Evolutionary conservation across 139 green algal species (phyloP), one percentile per base, ranked within the genome.

Genomic region (Chlorella sorokiniana): DNA sequence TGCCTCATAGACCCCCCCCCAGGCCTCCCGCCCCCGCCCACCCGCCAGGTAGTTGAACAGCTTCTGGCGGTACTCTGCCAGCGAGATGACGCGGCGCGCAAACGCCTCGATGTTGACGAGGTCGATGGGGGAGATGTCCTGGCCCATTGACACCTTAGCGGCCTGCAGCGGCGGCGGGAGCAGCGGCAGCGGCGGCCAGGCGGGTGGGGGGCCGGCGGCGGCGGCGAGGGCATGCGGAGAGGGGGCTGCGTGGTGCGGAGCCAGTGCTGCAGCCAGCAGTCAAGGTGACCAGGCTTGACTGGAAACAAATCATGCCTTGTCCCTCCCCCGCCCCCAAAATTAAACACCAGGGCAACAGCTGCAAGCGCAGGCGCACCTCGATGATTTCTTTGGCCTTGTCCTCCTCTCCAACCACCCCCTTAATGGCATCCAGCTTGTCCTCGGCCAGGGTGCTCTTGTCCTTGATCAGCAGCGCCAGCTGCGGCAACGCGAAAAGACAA

Each of bases 101-200:
- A 99, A 99, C 22, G 88, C 90, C 88, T 97, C 91, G 67, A 99
- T 99, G 95, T 99, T 99, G 85, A 98, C 91, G 52, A 99, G 84
- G 84, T 99, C 97, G 52, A 98, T 96, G 70, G 94, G 90, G n/a
- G 90, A 95, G 78, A 99, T 99, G 89, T 99, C 97, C 88, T 98
- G 95, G 27, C 95, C 93, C 94, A 97, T 97, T 69, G 84, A 93
- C 5, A 88, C 83, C 73, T 91, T 91, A 59, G 92, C 90, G 0
- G 94, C 94, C 64, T 95, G 91, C 31, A n/a, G n/a, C n/a, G n/a
- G n/a, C n/a, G n/a, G n/a, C n/a, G n/a, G n/a, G n/a, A n/a, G n/a
- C n/a, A n/a, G n/a, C n/a, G n/a, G n/a, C n/a, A n/a, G n/a, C n/a
- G n/a, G n/a, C n/a, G n/a, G n/a, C n/a, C n/a, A n/a, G n/a, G n/a